Base-by-base conservation (phyloP, 1,284 basidiomycete genomes). In the Quambalaria eucalypti region DNA sequence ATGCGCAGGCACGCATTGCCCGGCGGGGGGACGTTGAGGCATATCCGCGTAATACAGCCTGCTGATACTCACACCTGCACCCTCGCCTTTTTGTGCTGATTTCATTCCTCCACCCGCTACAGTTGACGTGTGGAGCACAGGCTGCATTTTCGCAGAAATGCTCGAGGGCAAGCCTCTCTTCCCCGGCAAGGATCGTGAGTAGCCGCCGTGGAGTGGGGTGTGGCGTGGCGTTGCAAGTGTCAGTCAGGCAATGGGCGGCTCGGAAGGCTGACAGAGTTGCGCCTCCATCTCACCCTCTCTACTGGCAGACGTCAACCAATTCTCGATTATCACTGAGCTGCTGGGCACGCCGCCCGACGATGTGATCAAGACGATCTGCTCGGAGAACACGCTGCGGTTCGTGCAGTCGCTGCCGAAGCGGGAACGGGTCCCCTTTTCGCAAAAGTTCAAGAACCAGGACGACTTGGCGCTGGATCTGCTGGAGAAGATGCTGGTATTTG, bases 81-180 rank as follows among this genome's bases (percentile, higher is more conserved):
- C 31, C 31, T 33, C 31, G 31, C 31, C 8, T 16, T 8, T 33
- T 8, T 16, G 8, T 8, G 16, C 16, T 33, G 31, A 33, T 33
- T 16, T 63, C 7, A 9, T 7, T 54, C 25, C 23, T 47, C 2
- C 25, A 2, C 31, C 29, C 30, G 14, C 7, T 64, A n/a, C n/a
- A 62, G 92, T 97, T 60, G 93, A 97, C 76, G 93, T 98, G 71
- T 98, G 93, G 93, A 93, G 89, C 73, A 91, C 92, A 14, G 93
- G 92, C 10, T 99, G 95, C 80, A 98, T 99, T 78, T 97, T 99
- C 74, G 95, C 95, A 4, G 93, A 98, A 80, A 99, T 99, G 95
- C 80, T 99, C 56, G 92, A 97, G 78, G 95, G 93, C 49, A 96
- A 97, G 77, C 93, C 95, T 0, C 80, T 98, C 62, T 99, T 99